Evolutionary conservation across 2,329 filamentous ascomycete genomes (phyloP).

Genomic region (Paecilomyces formosus): DNA sequence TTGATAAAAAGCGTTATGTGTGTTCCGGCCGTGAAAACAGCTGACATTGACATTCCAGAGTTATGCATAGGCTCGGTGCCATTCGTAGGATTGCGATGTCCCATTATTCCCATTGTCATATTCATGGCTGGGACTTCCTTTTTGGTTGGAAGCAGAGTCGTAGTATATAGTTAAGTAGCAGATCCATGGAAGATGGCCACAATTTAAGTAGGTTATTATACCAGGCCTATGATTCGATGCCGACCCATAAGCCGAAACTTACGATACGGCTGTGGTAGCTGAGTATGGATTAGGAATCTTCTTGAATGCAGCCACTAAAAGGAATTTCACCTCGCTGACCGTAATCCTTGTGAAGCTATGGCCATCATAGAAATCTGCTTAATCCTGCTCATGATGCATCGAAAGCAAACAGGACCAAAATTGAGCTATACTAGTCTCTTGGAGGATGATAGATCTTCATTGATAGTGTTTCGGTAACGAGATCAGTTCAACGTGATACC

Average conservation of each 20-base stretch:
- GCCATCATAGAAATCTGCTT: background rate
- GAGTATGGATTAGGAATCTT: background rate
- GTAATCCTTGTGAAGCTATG: background rate
- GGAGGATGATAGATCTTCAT: background rate
- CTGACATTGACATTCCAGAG: background rate
- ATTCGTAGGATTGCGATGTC: background rate
- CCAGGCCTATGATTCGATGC: background rate
- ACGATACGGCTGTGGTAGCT: background rate
- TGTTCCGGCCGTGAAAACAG: background rate
- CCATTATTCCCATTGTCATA: background rate
- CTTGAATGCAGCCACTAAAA: background rate
- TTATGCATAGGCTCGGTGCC: background rate
- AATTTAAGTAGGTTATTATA: background rate
- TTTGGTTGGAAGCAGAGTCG: background rate
- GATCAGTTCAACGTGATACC: background rate
- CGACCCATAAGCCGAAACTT: background rate
- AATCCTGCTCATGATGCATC: background rate
- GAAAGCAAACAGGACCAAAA: background rate
- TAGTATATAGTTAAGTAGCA: background rate
- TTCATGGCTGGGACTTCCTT: background rate
- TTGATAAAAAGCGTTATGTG: background rate
- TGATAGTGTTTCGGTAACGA: background rate
- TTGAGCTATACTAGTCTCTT: background rate
- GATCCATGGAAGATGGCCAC: background rate
- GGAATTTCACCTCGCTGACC: background rate